Base-by-base conservation (phyloP, 257 asterid genomes). In the Linderniella brevidens region DNA sequence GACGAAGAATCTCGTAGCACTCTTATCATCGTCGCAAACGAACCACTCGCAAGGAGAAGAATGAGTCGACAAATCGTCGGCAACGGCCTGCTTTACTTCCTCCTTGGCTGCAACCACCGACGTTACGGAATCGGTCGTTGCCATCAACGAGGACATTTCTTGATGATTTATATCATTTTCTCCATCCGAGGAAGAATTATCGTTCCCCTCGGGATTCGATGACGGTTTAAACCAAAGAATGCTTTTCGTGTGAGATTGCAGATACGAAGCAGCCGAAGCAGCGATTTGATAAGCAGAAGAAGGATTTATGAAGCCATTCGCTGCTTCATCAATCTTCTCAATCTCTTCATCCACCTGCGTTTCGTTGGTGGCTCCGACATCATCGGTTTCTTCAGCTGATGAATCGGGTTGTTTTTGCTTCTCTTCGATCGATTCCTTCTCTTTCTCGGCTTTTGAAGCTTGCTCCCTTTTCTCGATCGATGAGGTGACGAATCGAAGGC, bases 41-140 rank as follows among this genome's bases (percentile, higher is more conserved):
- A 81, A 90, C 99, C 99, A 85, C 58, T 90, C 93, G 46, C 99
- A 90, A 0, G 99, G 99, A 3, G 92, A 79, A 17, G 93, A 75
- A 38, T 17, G 64, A 37, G 63, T 64, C 11, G 94, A 90, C 43
- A 90, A 60, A 70, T 85, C 94, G 64, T 90, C 96, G 13, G 99
- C 99, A 35, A 85, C 94, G 38, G 99, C 94, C 58, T 85, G 96
- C 63, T 90, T 90, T 15, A 85, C 93, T 68, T 81, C 94, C 73
- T 90, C 99, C 62, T 90, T 79, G 17, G 99, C 94, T 61, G 99
- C 94, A 64, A 90, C 94, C 49, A 81, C 99, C 0, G 94, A 72
- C 1, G 96, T 85, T 48, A 85, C 92, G 0, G 99, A 90, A 45
- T 85, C 94, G 0, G 94, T 79, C 64, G 93, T 77, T 14, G 79